Percentiles rank a stretch among this genome's conserved stretches.
These are phyloP conservation scores for Fusarium penzigii DNA, from an alignment of 2,329 filamentous ascomycete genomes.

Conservation along the genomic window DNA sequence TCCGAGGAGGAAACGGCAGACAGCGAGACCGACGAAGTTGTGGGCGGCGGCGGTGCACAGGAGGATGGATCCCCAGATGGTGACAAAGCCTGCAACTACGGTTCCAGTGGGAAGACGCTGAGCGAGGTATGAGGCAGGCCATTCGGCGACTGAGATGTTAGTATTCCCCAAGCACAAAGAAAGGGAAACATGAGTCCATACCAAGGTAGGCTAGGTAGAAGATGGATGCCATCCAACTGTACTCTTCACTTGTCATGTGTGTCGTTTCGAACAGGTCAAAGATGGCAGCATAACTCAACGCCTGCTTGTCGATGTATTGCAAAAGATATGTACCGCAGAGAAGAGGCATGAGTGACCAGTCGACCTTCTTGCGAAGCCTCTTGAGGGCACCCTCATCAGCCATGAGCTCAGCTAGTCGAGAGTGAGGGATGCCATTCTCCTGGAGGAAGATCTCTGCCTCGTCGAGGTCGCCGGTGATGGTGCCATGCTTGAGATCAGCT, in stretches of 20 bases:
- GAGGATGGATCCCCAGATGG: slow-evolving; percentile 42
- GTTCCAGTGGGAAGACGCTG: slow-evolving; percentile 37
- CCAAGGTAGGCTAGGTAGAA: slow-evolving; percentile 54
- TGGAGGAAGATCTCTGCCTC: slow-evolving; percentile 29
- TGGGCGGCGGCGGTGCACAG: slow-evolving; percentile 44
- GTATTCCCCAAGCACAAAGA: background rate
- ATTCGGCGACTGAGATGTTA: slow-evolving; percentile 36
- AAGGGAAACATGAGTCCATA: background rate
- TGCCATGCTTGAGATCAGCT: slow-evolving; percentile 27
- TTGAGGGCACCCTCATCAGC: slow-evolving; percentile 25
- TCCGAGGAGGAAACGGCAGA: slow-evolving; percentile 48
- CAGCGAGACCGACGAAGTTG: slow-evolving; percentile 46
- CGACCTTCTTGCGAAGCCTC: slow-evolving; percentile 44
- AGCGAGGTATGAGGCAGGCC: slow-evolving; percentile 38
- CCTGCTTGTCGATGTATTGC: slow-evolving; percentile 59
- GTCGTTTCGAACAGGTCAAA: slow-evolving; percentile 55
- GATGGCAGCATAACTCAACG: slow-evolving; percentile 54
- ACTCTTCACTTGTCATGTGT: slow-evolving; percentile 47
- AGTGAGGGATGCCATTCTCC: slow-evolving; percentile 27
- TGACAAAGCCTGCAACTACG: slow-evolving; percentile 36
- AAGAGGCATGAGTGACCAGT: slow-evolving; percentile 51
- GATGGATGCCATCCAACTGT: slow-evolving; percentile 56
- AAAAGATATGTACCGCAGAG: slow-evolving; percentile 51
- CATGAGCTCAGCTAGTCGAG: slow-evolving; percentile 26
- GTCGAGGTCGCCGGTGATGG: slow-evolving; percentile 24